Evolutionary conservation across 257 asterid species (phyloP), one percentile per base, ranked within the genome.

Genomic region (Salvia miltiorrhiza): DNA sequence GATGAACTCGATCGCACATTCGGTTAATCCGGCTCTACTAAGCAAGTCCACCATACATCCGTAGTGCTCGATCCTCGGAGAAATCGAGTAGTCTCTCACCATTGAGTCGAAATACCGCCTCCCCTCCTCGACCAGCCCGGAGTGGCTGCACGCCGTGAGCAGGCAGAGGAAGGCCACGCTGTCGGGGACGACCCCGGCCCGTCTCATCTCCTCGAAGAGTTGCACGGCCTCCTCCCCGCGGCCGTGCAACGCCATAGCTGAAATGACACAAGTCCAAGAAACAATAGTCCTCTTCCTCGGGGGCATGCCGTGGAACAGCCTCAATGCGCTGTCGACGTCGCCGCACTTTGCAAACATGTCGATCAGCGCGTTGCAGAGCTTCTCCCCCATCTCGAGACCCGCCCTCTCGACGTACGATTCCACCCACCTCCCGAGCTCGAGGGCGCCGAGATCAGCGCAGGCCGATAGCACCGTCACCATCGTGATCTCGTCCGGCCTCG

Each of bases 321-420:
- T 80, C 70, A 84, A 30, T 4, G 96, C 89, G 59, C 54, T 77
- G 9, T 89, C 95, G 40, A 91, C 83, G 56, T 91, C 95, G 4
- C 95, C 96, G 65, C 97, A 89, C 74, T 89, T 91, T 1, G 92
- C 86, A 83, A 78, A 87, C 96, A 91, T 87, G 78, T 89, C 90
- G 43, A 91, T 84, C 1, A 91, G 74, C 13, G 93, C 89, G 50
- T 91, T 91, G 67, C 81, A 77, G 1, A 89, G 79, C 82, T 85
- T 86, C 13, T 53, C 16, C 13, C 83, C 73, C 79, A 79, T 82
- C 66, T 63, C 80, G 35, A 89, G 26, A 47, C 78, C 81, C 82
- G 84, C 90, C 76, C 69, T 83, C 72, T 80, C 63, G 5, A 89
- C 64, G 73, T 75, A 91, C 2, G 85, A 80, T 33, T 87, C 88